Conservation (phyloP, 2,329 filamentous ascomycete genomes). For the Pyricularia sp. region DNA sequence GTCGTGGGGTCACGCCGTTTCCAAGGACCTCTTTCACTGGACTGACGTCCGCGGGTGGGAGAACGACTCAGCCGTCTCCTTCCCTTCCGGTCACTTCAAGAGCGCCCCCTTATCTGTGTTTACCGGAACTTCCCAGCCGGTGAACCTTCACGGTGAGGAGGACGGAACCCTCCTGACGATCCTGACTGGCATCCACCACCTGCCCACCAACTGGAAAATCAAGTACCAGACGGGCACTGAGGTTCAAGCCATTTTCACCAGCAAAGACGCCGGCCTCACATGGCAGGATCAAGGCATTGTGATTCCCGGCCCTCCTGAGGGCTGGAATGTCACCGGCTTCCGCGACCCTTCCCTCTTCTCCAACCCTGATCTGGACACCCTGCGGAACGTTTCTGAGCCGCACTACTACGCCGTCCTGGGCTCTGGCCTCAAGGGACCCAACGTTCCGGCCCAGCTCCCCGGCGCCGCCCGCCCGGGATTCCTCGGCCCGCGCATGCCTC, state of each 20-base stretch:
- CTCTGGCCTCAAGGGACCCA: neutral
- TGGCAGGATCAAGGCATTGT: neutral
- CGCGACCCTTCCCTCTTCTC: slow-evolving; percentile 1
- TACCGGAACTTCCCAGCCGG: neutral
- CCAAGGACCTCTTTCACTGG: slow-evolving; percentile 48
- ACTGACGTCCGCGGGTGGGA: slow-evolving; percentile 22
- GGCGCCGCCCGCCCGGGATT: neutral
- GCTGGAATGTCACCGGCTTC: slow-evolving; percentile 1
- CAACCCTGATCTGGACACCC: neutral
- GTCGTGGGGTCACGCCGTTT: slow-evolving; percentile 46
- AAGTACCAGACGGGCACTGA: neutral
- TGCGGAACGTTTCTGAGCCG: neutral
- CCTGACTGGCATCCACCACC: neutral
- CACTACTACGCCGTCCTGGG: slow-evolving; percentile 2
- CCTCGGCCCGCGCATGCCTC: slow-evolving; percentile 1
- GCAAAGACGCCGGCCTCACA: neutral
- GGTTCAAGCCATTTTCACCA: neutral
- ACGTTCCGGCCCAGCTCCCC: neutral
- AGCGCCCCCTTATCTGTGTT: neutral
- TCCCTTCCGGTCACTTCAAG: neutral
- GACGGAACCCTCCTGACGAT: slow-evolving; percentile 1
- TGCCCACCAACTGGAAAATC: neutral
- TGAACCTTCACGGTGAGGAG: neutral
- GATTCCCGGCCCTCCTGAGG: neutral
- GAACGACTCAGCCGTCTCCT: neutral